Evolutionary conservation across 2,329 filamentous ascomycete genomes (phyloP).

Genomic region (Beauveria brongniartii): DNA sequence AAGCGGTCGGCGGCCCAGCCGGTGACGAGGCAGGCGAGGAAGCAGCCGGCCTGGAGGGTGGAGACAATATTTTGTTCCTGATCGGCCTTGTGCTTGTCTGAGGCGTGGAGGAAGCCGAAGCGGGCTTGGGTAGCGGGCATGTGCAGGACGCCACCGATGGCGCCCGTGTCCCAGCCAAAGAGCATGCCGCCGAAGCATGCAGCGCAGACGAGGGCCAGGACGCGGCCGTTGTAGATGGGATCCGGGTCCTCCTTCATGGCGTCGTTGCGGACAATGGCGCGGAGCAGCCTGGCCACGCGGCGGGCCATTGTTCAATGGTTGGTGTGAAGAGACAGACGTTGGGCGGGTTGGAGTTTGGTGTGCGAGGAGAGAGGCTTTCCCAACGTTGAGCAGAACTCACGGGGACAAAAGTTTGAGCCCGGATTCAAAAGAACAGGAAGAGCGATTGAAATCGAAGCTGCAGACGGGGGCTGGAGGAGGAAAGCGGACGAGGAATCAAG

Average conservation of each 20-base stretch:
- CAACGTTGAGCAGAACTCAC: too few species aligned
- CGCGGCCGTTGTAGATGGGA: conserved; percentile 63
- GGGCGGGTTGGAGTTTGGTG: background rate
- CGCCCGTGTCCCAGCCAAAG: conserved; percentile 49
- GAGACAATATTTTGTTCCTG: conserved; percentile 61
- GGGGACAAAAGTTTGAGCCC: too few species aligned
- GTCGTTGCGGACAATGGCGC: conserved; percentile 57
- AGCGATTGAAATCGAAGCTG: background rate
- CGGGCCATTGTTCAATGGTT: conserved; percentile 29
- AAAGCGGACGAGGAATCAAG: too few species aligned
- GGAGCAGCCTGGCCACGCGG: conserved; percentile 34
- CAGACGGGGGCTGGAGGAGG: too few species aligned
- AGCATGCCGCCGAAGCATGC: conserved; percentile 59
- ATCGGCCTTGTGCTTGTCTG: conserved; percentile 33
- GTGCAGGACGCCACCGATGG: conserved; percentile 59
- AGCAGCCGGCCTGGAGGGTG: conserved; percentile 62
- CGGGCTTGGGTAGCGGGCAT: conserved; percentile 47
- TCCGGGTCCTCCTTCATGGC: conserved; percentile 60
- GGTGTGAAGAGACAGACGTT: too few species aligned
- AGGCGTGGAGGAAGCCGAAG: conserved; percentile 26
- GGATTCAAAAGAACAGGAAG: background rate
- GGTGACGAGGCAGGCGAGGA: conserved; percentile 52
- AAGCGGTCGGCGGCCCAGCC: conserved; percentile 45
- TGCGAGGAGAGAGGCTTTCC: background rate
- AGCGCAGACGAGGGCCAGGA: conserved; percentile 54